Evolutionary conservation across 2,329 filamentous ascomycete species (phyloP).

Genomic region (Scedosporium dehoogii): DNA sequence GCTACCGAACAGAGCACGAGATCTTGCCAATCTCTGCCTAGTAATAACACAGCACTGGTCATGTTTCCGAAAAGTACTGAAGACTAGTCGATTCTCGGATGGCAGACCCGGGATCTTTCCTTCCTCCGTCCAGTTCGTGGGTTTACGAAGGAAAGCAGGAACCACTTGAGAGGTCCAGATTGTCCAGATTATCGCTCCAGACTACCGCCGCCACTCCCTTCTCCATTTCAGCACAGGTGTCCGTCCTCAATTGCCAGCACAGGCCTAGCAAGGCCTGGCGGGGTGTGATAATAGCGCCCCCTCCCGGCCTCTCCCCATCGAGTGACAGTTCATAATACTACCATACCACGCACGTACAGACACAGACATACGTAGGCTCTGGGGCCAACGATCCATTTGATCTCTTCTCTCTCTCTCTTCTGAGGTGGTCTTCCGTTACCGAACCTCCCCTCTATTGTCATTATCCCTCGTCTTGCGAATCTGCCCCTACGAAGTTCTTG

Average conservation of each 20-base stretch:
- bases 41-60: neutral
- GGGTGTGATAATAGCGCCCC: slow-evolving; percentile 1
- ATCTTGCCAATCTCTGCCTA: neutral
- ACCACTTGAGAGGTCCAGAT: too few species aligned
- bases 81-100: neutral
- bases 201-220: neutral
- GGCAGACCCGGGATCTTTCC: neutral
- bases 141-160: too few species aligned
- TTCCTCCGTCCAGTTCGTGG: neutral
- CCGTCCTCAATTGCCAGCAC: neutral
- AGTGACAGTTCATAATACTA: slow-evolving; percentile 1
- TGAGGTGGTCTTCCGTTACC: neutral
- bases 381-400: neutral
- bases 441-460: neutral
- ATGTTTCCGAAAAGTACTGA: neutral
- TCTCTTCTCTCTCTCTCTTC: neutral
- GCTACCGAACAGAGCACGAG: neutral
- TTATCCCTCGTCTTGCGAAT: neutral
- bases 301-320: neutral
- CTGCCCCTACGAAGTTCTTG: neutral
- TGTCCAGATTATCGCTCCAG: neutral
- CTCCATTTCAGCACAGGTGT: neutral
- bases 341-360: neutral
- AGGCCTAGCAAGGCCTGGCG: neutral
- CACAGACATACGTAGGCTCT: neutral